Evolutionary conservation across 2,329 filamentous ascomycete genomes (phyloP).

Genomic region (Periconia macrospinosa): DNA sequence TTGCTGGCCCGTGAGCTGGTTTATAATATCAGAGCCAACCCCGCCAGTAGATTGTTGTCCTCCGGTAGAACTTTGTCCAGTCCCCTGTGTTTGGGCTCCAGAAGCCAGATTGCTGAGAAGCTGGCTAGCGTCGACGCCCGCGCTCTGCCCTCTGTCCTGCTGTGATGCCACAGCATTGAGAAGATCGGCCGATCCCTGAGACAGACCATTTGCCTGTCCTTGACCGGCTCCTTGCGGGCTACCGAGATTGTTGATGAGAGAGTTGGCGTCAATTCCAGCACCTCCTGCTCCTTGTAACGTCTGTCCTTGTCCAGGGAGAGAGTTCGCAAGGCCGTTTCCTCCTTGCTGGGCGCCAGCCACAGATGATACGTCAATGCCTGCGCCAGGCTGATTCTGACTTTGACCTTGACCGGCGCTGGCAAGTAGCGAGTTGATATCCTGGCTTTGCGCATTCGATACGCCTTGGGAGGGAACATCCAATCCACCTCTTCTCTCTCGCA

Average conservation of each 20-base stretch:
- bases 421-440: constrained; percentile 21
- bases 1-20: constrained; percentile 22
- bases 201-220: neutral
- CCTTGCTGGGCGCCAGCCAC: constrained; percentile 6
- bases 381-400: neutral
- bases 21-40: constrained; percentile 15
- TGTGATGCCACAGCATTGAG: neutral
- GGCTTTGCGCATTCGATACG: constrained; percentile 15
- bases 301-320: neutral
- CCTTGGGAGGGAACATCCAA: constrained; percentile 12
- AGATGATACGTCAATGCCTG: constrained; percentile 8
- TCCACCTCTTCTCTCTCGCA: constrained; percentile 13
- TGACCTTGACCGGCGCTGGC: constrained; percentile 12
- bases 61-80: constrained; percentile 1
- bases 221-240: neutral
- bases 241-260: constrained; percentile 4
- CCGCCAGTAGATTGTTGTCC: constrained; percentile 2
- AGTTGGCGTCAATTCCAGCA: constrained; percentile 6
- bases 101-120: constrained; percentile 15
- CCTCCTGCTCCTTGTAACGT: neutral
- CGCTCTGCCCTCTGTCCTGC: neutral
- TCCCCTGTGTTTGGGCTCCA: constrained; percentile 2
- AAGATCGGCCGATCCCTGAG: neutral
- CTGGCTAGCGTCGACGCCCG: constrained; percentile 12
- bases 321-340: neutral